Conservation (phyloP, 352 stramenopile species). For the Lagenidium sp. region DNA sequence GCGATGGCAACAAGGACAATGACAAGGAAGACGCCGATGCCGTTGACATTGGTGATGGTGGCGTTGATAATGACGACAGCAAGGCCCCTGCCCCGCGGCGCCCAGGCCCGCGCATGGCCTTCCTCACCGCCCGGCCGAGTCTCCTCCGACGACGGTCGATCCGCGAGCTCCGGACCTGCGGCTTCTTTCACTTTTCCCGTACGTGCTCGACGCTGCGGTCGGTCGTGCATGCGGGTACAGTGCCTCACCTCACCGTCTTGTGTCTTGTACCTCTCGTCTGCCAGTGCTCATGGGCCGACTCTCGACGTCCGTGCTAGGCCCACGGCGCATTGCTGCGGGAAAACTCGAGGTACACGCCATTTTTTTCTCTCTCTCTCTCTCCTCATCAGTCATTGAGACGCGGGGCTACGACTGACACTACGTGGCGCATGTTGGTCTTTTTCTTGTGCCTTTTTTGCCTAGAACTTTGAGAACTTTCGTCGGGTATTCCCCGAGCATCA, state of each 20-base stretch:
- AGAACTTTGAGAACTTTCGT: constrained; percentile 74
- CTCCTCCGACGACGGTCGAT: constrained; percentile 55
- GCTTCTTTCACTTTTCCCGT: constrained; percentile 75
- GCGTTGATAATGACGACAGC: too few species aligned
- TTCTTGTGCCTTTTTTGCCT: background rate
- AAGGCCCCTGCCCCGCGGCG: background rate
- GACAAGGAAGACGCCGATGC: constrained; percentile 9
- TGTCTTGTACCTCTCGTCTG: background rate
- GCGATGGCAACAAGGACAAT: constrained; percentile 5
- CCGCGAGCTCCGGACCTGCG: constrained; percentile 49
- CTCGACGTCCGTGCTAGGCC: constrained; percentile 42
- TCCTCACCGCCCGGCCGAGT: constrained; percentile 67
- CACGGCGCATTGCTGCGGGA: constrained; percentile 50
- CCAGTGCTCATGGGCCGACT: constrained; percentile 69
- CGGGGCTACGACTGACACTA: too few species aligned
- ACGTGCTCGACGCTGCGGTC: constrained; percentile 9
- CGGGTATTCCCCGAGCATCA: constrained; percentile 61
- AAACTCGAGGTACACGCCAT: constrained; percentile 41
- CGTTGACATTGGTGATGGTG: too few species aligned
- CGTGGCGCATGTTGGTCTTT: background rate
- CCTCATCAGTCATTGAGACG: too few species aligned
- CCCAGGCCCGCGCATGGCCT: constrained; percentile 31
- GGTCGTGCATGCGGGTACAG: background rate
- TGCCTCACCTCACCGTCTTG: too few species aligned
- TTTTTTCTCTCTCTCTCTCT: background rate